Conservation (phyloP, 1,284 basidiomycete species). For the Papiliotrema fonsecae region DNA sequence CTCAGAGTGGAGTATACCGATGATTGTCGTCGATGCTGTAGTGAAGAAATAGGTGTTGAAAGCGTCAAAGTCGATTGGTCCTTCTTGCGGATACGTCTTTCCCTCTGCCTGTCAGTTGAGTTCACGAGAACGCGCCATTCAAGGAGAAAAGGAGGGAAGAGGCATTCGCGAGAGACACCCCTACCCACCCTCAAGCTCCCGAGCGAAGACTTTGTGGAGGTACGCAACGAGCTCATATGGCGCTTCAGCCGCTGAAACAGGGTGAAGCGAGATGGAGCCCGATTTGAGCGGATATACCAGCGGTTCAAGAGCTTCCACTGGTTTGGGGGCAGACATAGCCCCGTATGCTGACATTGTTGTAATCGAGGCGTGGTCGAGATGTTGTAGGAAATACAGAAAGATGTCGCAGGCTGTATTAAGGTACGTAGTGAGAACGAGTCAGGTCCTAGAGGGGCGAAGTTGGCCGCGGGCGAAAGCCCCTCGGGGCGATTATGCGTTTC, state of each 20-base stretch:
- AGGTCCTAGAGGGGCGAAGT: too few relatives aligned
- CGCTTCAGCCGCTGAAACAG: conserved; percentile 57
- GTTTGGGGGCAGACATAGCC: conserved; percentile 40
- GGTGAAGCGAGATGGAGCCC: conserved; percentile 55
- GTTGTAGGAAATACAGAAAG: too few relatives aligned
- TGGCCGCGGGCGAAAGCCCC: too few relatives aligned
- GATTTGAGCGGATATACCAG: conserved; percentile 35
- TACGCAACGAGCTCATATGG: conserved; percentile 57
- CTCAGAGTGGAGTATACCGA: conserved; percentile 56
- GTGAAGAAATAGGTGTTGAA: conserved; percentile 66
- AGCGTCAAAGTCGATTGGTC: conserved; percentile 53
- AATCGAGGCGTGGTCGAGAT: too few relatives aligned
- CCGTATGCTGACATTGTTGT: conserved; percentile 54
- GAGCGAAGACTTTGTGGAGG: conserved; percentile 63
- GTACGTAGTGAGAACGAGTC: too few relatives aligned
- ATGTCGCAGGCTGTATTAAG: too few relatives aligned
- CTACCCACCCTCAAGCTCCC: conserved; percentile 59
- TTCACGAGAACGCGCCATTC: too few relatives aligned
- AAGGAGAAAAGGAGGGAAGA: background rate
- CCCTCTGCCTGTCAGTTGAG: conserved; percentile 49
- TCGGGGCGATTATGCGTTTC: too few relatives aligned
- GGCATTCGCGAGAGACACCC: background rate
- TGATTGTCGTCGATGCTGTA: conserved; percentile 62
- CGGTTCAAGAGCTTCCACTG: conserved; percentile 40
- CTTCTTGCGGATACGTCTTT: conserved; percentile 76